Percentiles rank a stretch among this genome's conserved stretches.
Conservation (phyloP, 2,329 filamentous ascomycete species). For the Dendrostoma leiphaemia region DNA sequence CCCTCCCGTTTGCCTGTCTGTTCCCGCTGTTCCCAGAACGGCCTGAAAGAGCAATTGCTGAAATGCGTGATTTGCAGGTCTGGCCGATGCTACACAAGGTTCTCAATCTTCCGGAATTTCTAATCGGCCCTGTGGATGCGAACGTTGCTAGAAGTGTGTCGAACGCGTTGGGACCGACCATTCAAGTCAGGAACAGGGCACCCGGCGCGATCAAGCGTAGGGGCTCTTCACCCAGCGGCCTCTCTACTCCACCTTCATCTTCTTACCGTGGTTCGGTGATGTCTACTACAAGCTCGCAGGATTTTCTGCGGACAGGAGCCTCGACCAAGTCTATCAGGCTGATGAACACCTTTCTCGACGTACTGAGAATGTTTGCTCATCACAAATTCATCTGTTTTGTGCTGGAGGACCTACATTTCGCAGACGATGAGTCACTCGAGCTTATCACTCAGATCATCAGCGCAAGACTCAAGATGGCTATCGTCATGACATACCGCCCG, state of each 20-base stretch:
- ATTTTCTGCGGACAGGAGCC: conserved; percentile 57
- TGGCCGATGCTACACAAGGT: conserved; percentile 64
- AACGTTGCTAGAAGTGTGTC: conserved; percentile 35
- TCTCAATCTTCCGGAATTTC: conserved; percentile 67
- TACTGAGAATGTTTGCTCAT: conserved; percentile 75
- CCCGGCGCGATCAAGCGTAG: conserved; percentile 36
- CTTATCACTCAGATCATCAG: conserved; percentile 78
- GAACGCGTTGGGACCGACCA: conserved; percentile 31
- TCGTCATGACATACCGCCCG: conserved; percentile 74
- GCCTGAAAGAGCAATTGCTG: too few species aligned
- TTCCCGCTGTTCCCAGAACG: too few species aligned
- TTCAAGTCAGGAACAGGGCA: conserved; percentile 23
- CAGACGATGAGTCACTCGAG: conserved; percentile 83
- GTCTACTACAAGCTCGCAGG: conserved; percentile 53
- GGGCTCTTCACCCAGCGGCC: conserved; percentile 45
- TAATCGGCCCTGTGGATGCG: conserved; percentile 51
- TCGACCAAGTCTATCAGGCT: conserved; percentile 69
- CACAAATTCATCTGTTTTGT: conserved; percentile 88
- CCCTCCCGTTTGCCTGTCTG: too few species aligned
- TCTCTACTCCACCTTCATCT: conserved; percentile 31
- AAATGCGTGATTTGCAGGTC: too few species aligned
- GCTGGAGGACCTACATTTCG: conserved; percentile 86
- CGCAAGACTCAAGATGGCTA: conserved; percentile 75
- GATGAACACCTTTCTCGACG: conserved; percentile 85
- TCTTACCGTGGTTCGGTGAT: conserved; percentile 34